Percentiles rank a stretch among this genome's conserved stretches.
Evolutionary conservation across 805 yeast genomes (phyloP).

Genomic region (Yamadazyma olivae): DNA sequence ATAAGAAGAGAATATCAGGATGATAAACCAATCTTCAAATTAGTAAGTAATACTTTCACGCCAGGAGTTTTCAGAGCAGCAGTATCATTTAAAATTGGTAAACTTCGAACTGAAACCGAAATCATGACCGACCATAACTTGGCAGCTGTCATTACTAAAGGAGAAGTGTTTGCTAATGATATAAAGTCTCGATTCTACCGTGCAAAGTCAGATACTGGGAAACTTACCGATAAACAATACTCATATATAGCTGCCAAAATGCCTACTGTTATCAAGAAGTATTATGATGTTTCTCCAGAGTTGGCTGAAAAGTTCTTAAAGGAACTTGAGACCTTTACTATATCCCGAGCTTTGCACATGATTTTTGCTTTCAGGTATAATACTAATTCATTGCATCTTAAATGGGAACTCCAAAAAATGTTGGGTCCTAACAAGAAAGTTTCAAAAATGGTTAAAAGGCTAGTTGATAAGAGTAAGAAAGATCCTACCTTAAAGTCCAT

Average conservation of each 20-base stretch:
- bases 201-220: neutral
- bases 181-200: neutral
- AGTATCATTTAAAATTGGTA: constrained; percentile 19
- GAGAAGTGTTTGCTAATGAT: constrained; percentile 12
- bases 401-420: constrained; percentile 28
- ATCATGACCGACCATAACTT: constrained; percentile 12
- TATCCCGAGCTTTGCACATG: constrained; percentile 18
- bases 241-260: constrained; percentile 7
- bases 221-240: constrained; percentile 1
- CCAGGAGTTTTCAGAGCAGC: constrained; percentile 13
- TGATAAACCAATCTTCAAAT: constrained; percentile 11
- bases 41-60: constrained; percentile 13
- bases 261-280: constrained; percentile 4
- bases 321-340: constrained; percentile 9
- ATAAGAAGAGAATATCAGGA: constrained; percentile 2
- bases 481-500: neutral
- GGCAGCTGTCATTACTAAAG: constrained; percentile 16
- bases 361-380: constrained; percentile 31
- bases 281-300: constrained; percentile 5
- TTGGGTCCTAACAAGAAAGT: constrained; percentile 22
- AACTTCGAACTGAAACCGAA: constrained; percentile 6
- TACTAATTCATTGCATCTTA: constrained; percentile 20
- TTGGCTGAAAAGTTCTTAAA: constrained; percentile 9
- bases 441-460: constrained; percentile 1
- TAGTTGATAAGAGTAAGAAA: constrained; percentile 1